Evolutionary conservation across 345 rosid species (phyloP).

Genomic region (Combretum micranthum): DNA sequence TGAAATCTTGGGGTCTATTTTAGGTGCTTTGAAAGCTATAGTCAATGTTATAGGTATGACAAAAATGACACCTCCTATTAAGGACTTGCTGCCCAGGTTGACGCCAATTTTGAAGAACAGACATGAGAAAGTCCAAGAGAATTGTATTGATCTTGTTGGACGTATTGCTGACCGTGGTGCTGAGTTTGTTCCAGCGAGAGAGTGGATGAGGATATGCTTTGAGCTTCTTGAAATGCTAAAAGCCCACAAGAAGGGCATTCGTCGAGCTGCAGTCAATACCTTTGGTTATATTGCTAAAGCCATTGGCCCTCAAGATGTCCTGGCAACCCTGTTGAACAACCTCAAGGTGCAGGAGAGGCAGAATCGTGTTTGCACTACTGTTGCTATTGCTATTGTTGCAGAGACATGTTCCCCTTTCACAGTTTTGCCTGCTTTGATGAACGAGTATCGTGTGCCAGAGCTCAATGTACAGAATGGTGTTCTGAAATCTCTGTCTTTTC

Average conservation of each 20-base stretch:
- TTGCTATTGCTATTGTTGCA: conserved; percentile 93
- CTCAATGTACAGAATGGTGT: conserved; percentile 99
- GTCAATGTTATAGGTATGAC: conserved; percentile 99
- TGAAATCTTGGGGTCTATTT: conserved; percentile 93
- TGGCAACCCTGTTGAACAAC: conserved; percentile 91
- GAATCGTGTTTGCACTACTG: conserved; percentile 99
- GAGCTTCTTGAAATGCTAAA: conserved; percentile 99
- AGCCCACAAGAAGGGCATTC: conserved; percentile 98
- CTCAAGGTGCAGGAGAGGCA: conserved; percentile 99
- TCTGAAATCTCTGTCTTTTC: conserved; percentile 86
- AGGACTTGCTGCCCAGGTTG: conserved; percentile 96
- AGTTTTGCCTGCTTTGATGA: conserved; percentile 91
- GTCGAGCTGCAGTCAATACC: conserved; percentile 94
- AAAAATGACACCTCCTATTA: conserved; percentile 98
- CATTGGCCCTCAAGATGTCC: conserved; percentile 98
- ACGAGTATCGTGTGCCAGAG: conserved; percentile 96
- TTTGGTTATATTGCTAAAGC: conserved; percentile 99
- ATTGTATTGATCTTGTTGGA: conserved; percentile 97
- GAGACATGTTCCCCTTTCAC: conserved; percentile 98
- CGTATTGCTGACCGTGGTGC: conserved; percentile 99
- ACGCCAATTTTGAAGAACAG: conserved; percentile 98
- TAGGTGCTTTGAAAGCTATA: conserved; percentile 97
- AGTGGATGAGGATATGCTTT: conserved; percentile 98
- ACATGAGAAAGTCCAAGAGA: conserved; percentile 99
- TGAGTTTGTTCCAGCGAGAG: conserved; percentile 99